Evolutionary conservation across 2,329 filamentous ascomycete species (phyloP), one percentile per base, ranked within the genome.

Genomic region (Fusarium tjaetaba): DNA sequence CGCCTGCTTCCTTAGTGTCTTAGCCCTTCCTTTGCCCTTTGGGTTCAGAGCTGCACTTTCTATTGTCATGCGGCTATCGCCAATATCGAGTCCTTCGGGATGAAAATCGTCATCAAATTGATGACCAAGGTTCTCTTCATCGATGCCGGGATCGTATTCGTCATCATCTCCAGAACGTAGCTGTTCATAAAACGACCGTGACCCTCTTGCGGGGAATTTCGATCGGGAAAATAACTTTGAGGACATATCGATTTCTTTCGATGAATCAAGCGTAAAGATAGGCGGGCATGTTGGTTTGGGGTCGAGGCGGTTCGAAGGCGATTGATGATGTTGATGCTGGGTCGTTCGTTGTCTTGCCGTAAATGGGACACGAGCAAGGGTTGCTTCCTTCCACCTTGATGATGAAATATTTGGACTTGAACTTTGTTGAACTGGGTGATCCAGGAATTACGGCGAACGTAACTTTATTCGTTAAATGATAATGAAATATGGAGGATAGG

Each of bases 71-170:
- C 81, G 85, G 68, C 87, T 89, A 43, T 86, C 86, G 16, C 84
- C 84, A 7, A 84, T 79, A 10, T 78, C 83, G 11, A 88, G 79
- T 10, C 80, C 82, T 41, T 86, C 86, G 2, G 87, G 77, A 59
- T 88, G 86, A 49, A 86, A 84, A 48, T 88, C 84, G 48, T 88
- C 85, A 45, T 85, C 83, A 61, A 89, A 88, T 32, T 86, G 78
- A 57, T 88, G 84, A 46, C 84, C 84, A 11, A 89, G 77, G 70
- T 89, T 89, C 74, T 88, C 85, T 70, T 89, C 86, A 74, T 89
- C 87, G 11, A 89, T 77, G 5, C 82, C 85, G 8, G 82, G 82
- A 49, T 81, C 68, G 61, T 87, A 86, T 55, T 73, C 68, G 28
- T 83, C 78, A 48, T 81, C 82, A 51, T 84, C 84, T n/a, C 81